Evolutionary conservation across 2,329 filamentous ascomycete genomes (phyloP).

Genomic region (Stagonosporopsis chrysanthemi): DNA sequence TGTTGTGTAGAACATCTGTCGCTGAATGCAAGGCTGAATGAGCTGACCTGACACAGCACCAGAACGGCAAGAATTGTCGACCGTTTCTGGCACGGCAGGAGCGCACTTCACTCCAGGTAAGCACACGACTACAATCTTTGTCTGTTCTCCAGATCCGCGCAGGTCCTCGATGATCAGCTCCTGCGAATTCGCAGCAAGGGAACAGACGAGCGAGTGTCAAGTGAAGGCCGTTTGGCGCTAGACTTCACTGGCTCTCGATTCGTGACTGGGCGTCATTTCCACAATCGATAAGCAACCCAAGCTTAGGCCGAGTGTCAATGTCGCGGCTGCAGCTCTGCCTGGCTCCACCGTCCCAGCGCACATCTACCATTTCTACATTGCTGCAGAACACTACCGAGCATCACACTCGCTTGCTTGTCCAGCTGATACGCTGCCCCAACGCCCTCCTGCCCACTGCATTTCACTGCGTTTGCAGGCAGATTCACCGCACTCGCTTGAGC

Average conservation of each 20-base stretch:
- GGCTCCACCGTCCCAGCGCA: constrained; percentile 6
- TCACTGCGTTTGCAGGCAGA: constrained; percentile 25
- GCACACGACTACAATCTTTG: neutral
- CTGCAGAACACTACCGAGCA: constrained; percentile 17
- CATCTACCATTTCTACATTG: constrained; percentile 18
- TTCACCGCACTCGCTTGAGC: constrained; percentile 46
- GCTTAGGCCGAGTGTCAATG: constrained; percentile 10
- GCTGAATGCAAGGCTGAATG: constrained; percentile 8
- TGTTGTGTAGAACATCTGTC: neutral
- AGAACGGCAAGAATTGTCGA: constrained; percentile 12
- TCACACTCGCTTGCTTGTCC: constrained; percentile 19
- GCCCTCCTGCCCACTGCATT: constrained; percentile 11
- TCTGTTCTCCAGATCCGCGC: neutral
- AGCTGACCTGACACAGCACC: neutral
- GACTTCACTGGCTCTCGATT: neutral
- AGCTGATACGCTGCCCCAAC: constrained; percentile 6
- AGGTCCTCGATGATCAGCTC: neutral
- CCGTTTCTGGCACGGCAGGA: neutral
- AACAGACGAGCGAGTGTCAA: neutral
- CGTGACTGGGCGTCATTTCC: neutral
- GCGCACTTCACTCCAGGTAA: constrained; percentile 1
- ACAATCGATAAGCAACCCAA: constrained; percentile 18
- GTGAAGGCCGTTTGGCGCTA: constrained; percentile 6
- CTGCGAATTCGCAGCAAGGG: neutral
- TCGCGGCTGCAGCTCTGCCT: constrained; percentile 12